Base-by-base conservation (phyloP, 306 rosid genomes). In the Begonia peltatifolia region DNA sequence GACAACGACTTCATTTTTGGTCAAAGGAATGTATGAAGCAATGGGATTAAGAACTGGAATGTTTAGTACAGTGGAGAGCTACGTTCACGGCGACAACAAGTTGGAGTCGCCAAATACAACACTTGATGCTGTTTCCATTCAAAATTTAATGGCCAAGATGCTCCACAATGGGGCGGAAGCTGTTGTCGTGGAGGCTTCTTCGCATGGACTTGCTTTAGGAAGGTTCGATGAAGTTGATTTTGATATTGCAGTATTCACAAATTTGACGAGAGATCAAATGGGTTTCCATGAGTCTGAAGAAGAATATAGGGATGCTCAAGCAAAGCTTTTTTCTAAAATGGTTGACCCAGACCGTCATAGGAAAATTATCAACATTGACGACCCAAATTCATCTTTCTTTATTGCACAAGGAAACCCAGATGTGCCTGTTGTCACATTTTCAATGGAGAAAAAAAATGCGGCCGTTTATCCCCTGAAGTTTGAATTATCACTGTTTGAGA, bases 81-180 rank as follows among this genome's bases (percentile, higher is more conserved):
- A 72, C 58, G 71, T 90, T 20, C 95, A 85, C 12, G 92, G 94
- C 73, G 92, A 86, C 58, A 83, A 83, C 62, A 73, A 79, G 68
- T 73, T 90, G 82, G 99, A 90, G 55, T 58, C 78, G 1, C 71
- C 74, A 2, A 63, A 64, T 55, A 66, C 62, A 4, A 68, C 57
- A 14, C 70, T 68, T 0, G 99, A 90, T 80, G 80, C 85, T 64
- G 86, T 90, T 73, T 63, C 78, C 64, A 79, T 83, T 64, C 95
- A 90, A 67, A 79, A 73, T 65, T 56, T 86, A 81, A 86, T 83
- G 94, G 95, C 99, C 0, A 86, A 80, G 87, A 86, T 90, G 99
- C 79, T 83, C 30, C 92, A 76, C 42, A 90, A 90, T 68, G 99
- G 94, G 47, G 77, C 99, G 30, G 95, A 86, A 70, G 82, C 92